Conservation (phyloP, 345 rosid genomes). For the Populus ilicifolia region DNA sequence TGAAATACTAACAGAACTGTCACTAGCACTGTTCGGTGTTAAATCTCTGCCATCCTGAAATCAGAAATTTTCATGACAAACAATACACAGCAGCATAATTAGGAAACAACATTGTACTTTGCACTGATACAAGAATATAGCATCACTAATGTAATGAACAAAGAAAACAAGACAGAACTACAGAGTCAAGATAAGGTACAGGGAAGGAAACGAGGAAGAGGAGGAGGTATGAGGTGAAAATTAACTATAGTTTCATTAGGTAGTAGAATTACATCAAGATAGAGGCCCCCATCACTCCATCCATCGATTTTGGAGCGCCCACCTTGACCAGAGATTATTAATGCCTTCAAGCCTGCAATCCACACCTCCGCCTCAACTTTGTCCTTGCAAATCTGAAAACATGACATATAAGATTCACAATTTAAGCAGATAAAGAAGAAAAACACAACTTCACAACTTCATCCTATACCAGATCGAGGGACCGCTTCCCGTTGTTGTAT, state of each 20-base stretch:
- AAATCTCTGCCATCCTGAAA: constrained; percentile 87
- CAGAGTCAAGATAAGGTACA: neutral
- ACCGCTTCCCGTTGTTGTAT: constrained; percentile 74
- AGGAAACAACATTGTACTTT: neutral
- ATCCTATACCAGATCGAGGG: constrained; percentile 90
- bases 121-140: neutral
- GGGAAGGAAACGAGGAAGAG: neutral
- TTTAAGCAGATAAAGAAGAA: constrained; percentile 10
- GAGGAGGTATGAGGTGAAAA: neutral
- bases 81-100: neutral
- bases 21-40: constrained; percentile 75
- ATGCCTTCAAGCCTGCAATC: constrained; percentile 77
- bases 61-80: constrained; percentile 13
- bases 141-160: neutral
- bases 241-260: constrained; percentile 3
- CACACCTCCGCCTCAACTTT: constrained; percentile 93
- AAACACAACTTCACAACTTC: constrained; percentile 6
- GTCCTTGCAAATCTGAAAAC: constrained; percentile 77
- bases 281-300: constrained; percentile 84
- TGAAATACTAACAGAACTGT: constrained; percentile 67
- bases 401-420: constrained; percentile 16
- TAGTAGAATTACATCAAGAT: constrained; percentile 60
- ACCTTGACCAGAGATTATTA: constrained; percentile 69
- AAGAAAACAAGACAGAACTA: neutral
- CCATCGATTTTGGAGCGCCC: constrained; percentile 96